phyloP scores from a whole-genome alignment of 1,139 yeast species.

The Candida sp. region DNA sequence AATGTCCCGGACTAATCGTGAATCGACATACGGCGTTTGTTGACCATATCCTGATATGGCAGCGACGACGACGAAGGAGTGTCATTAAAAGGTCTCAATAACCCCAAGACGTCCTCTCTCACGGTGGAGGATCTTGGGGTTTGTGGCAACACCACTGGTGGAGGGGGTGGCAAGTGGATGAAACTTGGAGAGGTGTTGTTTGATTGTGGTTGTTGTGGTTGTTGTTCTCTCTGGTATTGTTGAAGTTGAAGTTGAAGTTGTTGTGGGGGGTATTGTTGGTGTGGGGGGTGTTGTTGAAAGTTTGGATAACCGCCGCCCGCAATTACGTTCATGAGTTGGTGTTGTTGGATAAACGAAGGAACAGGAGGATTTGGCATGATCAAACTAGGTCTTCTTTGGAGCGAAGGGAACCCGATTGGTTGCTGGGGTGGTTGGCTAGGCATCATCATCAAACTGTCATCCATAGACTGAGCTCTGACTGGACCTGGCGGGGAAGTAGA shows the following conservation, averaged over 20 bases:
- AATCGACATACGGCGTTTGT: constrained; percentile 1
- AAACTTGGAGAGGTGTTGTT: constrained; percentile 5
- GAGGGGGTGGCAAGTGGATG: constrained; percentile 6
- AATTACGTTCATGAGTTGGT: neutral
- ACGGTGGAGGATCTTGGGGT: constrained; percentile 6
- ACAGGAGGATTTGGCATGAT: constrained; percentile 1
- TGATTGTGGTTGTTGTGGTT: neutral
- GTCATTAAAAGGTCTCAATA: constrained; percentile 6
- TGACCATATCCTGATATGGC: constrained; percentile 7
- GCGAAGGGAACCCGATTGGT: neutral
- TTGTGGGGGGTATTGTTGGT: neutral
- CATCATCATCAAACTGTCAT: constrained; percentile 2
- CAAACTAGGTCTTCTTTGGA: constrained; percentile 2
- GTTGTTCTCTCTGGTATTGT: constrained; percentile 1
- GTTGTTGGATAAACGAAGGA: neutral
- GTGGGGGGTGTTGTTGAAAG: neutral
- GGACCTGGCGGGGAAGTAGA: neutral
- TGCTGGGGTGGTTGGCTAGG: constrained; percentile 1
- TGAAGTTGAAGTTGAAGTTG: neutral
- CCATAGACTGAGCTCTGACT: constrained; percentile 2
- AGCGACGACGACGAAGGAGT: neutral
- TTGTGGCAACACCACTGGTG: constrained; percentile 1
- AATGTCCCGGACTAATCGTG: neutral
- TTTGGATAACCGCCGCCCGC: neutral
- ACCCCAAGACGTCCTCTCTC: constrained; percentile 5